Evolutionary conservation across 2,329 filamentous ascomycete species (phyloP), one percentile per base, ranked within the genome.

Genomic region (Rhinocladiella similis): DNA sequence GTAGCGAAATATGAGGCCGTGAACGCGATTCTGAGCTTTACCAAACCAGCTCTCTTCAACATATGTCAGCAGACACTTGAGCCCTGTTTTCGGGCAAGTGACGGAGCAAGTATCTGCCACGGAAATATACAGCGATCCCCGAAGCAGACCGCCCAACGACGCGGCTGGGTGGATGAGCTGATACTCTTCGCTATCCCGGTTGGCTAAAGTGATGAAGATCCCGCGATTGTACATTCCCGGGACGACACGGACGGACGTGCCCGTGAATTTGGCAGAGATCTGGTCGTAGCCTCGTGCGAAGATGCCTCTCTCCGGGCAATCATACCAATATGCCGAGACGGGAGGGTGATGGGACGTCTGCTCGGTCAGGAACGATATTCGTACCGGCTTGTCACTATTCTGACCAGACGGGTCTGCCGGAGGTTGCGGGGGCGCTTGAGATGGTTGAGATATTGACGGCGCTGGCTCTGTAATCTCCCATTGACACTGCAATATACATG

Each of bases 321-420:
- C 88, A 62, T 97, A 87, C 72, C 90, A 93, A 74, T 96, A 99
- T 13, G 94, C 94, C 65, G 93, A 97, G 63, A 99, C 93, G 9
- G 94, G 94, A 33, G 94, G 94, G 74, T 99, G 94, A 68, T 99
- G 94, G 6, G 91, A 97, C 7, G 94, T 99, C 76, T 99, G 94
- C 75, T 99, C 94, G 22, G 94, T 97, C 59, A 99, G 81, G 71
- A 96, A 99, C 9, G 91, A 96, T 65, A 99, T 84, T 65, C 88
- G 89, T 65, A 96, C 82, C 25, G 80, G 81, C 73, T 71, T 62
- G 62, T 63, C 54, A 58, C 50, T 59, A 29, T 63, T 68, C 54
- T 64, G 66, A 42, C 63, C 69, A 69, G 41, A 67, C 65, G 51
- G 68, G 72, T 66, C 66, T 69, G 64, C 57, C 67, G 57, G 69